Evolutionary conservation across 2,329 filamentous ascomycete genomes (phyloP), one percentile per base, ranked within the genome.

Genomic region (Neonectria faginata): DNA sequence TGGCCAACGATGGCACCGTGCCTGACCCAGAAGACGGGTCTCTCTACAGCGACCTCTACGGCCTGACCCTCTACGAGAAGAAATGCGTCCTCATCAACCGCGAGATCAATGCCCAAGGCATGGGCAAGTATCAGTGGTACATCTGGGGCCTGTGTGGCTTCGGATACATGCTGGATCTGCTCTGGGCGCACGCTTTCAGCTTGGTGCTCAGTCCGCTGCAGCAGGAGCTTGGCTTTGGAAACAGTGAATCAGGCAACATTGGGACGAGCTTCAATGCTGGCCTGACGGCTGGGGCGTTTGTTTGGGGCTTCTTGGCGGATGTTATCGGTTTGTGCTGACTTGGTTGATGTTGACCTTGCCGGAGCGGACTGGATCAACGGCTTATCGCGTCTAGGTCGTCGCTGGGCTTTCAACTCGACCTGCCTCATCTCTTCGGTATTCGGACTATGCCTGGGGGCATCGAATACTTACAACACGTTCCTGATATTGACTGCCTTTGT

Each of bases 161-260:
- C 39, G 85, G 85, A 2, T 87, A 86, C 69, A 74, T 86, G 44
- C 78, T 88, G 41, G 86, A 88, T 67, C 74, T 88, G 25, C 77
- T 86, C 51, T 88, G 85, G 84, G 85, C 86, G 3, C 86, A 88
- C 67, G 86, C 84, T 0, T 86, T 88, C 69, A 85, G 85, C 11
- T 79, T 88, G 2, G 81, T 87, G 0, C 74, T 86, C 16, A 82
- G 81, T 10, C 83, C 86, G 7, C 72, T 89, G 60, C 79, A 87
- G 68, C 85, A 88, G 71, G 86, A 89, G 73, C 72, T 88, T 22
- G 85, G 85, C 0, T 87, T 89, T 60, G 83, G 63, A 0, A 60
- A 77, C 27, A 62, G 60, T 12, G 60, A 74, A 58, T 75, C 74
- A 2, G 79, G 79, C 1, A 86, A 86, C 52, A 83, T 88, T n/a